A percentile compares a stretch with the other conserved stretches of the same genome.
phyloP scores from a whole-genome alignment of 2,329 filamentous ascomycete species.

The Fusarium sp. region DNA sequence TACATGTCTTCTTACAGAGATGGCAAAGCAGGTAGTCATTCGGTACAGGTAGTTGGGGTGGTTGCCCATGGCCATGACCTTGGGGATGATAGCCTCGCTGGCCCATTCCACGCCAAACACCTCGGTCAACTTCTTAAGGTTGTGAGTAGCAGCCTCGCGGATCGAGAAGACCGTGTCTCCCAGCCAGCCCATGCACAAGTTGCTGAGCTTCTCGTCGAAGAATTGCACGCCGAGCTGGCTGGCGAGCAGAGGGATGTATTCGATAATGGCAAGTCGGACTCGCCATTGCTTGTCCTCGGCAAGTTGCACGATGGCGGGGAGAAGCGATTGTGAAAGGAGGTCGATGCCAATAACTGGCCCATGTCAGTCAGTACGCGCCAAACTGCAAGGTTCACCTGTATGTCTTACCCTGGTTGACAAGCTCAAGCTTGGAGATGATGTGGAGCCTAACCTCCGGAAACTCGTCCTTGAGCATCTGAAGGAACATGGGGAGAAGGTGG shows the following conservation, averaged over 20 bases:
- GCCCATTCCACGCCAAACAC: constrained; percentile 99
- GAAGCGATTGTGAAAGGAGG: constrained; percentile 92
- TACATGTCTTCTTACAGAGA: constrained; percentile 76
- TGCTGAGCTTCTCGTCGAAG: constrained; percentile 97
- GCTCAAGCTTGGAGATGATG: constrained; percentile 99
- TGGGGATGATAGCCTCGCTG: constrained; percentile 95
- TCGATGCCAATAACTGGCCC: constrained; percentile 92
- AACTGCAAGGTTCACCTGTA: not conserved
- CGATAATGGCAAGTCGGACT: constrained; percentile 96
- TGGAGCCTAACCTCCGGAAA: constrained; percentile 98
- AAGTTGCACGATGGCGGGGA: constrained; percentile 96
- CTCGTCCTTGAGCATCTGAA: constrained; percentile 99
- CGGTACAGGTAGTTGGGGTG: constrained; percentile 99
- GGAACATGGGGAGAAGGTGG: constrained; percentile 97
- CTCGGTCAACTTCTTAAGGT: constrained; percentile 97
- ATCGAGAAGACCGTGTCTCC: constrained; percentile 99
- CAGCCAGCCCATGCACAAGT: constrained; percentile 97
- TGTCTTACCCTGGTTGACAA: constrained; percentile 90
- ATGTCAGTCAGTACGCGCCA: constrained; percentile 40
- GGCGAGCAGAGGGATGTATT: constrained; percentile 96
- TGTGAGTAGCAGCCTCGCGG: constrained; percentile 95
- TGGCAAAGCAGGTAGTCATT: constrained; percentile 99
- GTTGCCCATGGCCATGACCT: constrained; percentile 98
- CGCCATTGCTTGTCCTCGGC: constrained; percentile 99
- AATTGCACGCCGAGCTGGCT: constrained; percentile 96